These are phyloP conservation scores for Microcyclosporella mali DNA, from an alignment of 2,329 filamentous ascomycete genomes.

Conservation along the genomic window DNA sequence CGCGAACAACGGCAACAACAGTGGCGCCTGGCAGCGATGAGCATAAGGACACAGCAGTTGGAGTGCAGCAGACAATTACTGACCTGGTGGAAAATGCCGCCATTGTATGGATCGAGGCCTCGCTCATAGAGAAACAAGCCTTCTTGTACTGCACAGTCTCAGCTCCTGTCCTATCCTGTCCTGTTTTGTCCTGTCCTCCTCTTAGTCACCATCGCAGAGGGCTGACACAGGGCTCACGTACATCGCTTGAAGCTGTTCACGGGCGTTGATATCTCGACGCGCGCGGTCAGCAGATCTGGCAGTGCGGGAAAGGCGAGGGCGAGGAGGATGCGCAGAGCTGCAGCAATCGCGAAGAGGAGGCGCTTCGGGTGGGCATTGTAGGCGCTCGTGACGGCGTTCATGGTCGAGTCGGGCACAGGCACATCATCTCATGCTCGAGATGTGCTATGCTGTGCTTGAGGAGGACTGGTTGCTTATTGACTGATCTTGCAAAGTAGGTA, in stretches of 20 bases:
- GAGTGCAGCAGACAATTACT: conserved; percentile 2
- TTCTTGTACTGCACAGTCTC: conserved; percentile 68
- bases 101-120: conserved; percentile 95
- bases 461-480: no score
- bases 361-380: conserved; percentile 43
- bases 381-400: conserved; percentile 22
- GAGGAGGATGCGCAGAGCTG: conserved; percentile 70
- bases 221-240: conserved; percentile 42
- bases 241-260: conserved; percentile 97
- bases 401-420: conserved; percentile 10
- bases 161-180: no score
- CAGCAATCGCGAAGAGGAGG: conserved; percentile 68
- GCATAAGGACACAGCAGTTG: conserved; percentile 4
- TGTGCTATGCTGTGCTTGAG: no score
- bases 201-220: conserved; percentile 13
- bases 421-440: conserved; percentile 6
- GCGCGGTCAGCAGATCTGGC: conserved; percentile 76
- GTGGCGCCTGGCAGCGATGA: conserved; percentile 58
- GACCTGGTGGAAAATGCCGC: conserved; percentile 71
- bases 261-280: conserved; percentile 94
- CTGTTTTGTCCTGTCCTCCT: no score
- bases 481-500: no score
- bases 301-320: conserved; percentile 76
- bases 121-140: conserved; percentile 93
- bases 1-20: conserved; percentile 86